phyloP scores from a whole-genome alignment of 2,329 filamentous ascomycete species.

The Neopestalotiopsis sp. region DNA sequence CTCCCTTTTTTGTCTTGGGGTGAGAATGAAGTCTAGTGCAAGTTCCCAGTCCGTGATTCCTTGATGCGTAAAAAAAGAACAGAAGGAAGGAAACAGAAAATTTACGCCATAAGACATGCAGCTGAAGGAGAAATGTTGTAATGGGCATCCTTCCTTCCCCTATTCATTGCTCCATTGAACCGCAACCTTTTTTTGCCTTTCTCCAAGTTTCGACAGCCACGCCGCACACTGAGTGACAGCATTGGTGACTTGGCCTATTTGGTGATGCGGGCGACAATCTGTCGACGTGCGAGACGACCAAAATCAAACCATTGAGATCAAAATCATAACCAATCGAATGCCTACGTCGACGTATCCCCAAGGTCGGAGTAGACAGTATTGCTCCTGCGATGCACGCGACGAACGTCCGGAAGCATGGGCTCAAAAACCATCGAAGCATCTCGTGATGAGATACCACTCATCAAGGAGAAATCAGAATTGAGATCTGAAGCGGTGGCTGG shows the following conservation, averaged over 20 bases:
- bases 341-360: neutral
- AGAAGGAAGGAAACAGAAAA: neutral
- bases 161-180: neutral
- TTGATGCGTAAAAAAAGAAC: constrained; percentile 16
- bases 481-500: neutral
- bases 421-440: neutral
- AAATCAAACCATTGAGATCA: neutral
- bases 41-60: constrained; percentile 15
- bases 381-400: neutral
- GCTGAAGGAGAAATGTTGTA: constrained; percentile 10
- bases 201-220: neutral
- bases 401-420: neutral
- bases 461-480: neutral
- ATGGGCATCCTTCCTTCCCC: neutral
- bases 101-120: constrained; percentile 16
- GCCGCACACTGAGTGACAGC: neutral
- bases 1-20: constrained; percentile 19
- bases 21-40: constrained; percentile 21
- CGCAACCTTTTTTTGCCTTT: neutral
- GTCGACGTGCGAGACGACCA: neutral
- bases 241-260: too few relatives aligned
- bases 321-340: neutral
- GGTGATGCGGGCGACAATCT: neutral
- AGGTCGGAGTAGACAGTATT: neutral
- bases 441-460: neutral